Evolutionary conservation across 805 yeast genomes (phyloP).

Genomic region (Groenewaldozyma salmanticensis): DNA sequence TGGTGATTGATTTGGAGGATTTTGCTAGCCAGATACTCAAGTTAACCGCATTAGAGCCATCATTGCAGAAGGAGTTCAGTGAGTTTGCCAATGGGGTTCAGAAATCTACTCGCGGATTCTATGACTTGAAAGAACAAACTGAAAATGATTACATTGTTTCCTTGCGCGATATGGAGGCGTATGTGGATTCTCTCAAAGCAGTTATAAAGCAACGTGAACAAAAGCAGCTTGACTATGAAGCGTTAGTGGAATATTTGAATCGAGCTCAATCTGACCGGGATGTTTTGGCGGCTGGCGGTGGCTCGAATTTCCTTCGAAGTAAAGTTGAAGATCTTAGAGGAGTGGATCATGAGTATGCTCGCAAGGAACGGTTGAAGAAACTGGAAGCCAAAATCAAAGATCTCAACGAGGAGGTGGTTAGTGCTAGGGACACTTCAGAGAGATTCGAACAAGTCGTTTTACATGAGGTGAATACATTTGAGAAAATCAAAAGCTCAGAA

Average conservation of each 20-base stretch:
- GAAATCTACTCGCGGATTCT: slow-evolving; percentile 34
- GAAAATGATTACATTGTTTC: slow-evolving; percentile 79
- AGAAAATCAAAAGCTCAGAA: slow-evolving; percentile 68
- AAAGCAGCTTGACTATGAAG: slow-evolving; percentile 85
- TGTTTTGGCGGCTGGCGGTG: slow-evolving; percentile 40
- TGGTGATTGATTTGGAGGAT: slow-evolving; percentile 62
- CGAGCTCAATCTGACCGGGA: slow-evolving; percentile 63
- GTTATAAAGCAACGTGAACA: slow-evolving; percentile 80
- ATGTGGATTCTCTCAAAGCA: slow-evolving; percentile 51
- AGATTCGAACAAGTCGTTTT: slow-evolving; percentile 48
- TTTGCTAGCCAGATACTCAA: slow-evolving; percentile 62
- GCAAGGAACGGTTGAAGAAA: slow-evolving; percentile 43
- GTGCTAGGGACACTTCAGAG: slow-evolving; percentile 41
- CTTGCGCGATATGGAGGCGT: slow-evolving; percentile 80
- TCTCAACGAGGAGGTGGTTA: slow-evolving; percentile 40
- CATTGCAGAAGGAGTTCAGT: slow-evolving; percentile 28
- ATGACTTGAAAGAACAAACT: slow-evolving; percentile 39
- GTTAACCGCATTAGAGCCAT: slow-evolving; percentile 49
- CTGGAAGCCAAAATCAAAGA: slow-evolving; percentile 41
- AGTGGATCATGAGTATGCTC: slow-evolving; percentile 46
- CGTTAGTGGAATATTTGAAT: slow-evolving; percentile 63
- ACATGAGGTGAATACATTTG: slow-evolving; percentile 58
- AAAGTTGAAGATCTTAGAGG: slow-evolving; percentile 57
- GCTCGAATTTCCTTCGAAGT: slow-evolving; percentile 42
- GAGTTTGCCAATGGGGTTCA: slow-evolving; percentile 40